Conservation (phyloP, 2,329 filamentous ascomycete species). For the Bipolaris gigantea region DNA sequence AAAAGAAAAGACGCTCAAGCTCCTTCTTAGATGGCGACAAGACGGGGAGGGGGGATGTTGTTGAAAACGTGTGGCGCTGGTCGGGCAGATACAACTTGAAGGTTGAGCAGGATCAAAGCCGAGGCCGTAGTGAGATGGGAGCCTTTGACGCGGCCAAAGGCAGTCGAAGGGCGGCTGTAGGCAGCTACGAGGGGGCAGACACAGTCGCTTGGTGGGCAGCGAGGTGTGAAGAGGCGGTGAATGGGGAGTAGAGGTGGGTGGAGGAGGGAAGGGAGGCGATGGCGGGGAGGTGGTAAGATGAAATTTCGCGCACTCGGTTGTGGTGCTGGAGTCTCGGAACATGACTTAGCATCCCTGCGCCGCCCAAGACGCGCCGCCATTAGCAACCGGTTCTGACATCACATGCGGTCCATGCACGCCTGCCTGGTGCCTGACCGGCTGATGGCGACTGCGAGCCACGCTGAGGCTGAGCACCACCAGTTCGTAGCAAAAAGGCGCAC, state of each 20-base stretch:
- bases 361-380: conserved; percentile 10
- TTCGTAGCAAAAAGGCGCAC: neutral
- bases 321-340: conserved; percentile 14
- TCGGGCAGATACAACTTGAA: conserved; percentile 52
- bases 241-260: conserved; percentile 11
- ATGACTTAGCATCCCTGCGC: conserved; percentile 16
- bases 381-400: conserved; percentile 13
- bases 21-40: conserved; percentile 41
- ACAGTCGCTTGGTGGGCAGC: conserved; percentile 12
- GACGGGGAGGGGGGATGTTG: conserved; percentile 51
- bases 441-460: neutral
- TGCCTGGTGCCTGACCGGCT: conserved; percentile 11
- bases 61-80: conserved; percentile 54
- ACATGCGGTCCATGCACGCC: conserved; percentile 4
- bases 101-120: conserved; percentile 47
- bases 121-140: conserved; percentile 48
- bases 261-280: conserved; percentile 13
- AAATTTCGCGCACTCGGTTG: conserved; percentile 32
- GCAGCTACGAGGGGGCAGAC: conserved; percentile 16
- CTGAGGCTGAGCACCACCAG: conserved; percentile 10
- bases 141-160: conserved; percentile 51
- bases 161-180: conserved; percentile 23
- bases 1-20: conserved; percentile 49
- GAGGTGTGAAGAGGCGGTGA: conserved; percentile 11
- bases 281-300: conserved; percentile 20